phyloP scores from a whole-genome alignment of 2,329 filamentous ascomycete genomes.

The Coniochaeta prunicola region DNA sequence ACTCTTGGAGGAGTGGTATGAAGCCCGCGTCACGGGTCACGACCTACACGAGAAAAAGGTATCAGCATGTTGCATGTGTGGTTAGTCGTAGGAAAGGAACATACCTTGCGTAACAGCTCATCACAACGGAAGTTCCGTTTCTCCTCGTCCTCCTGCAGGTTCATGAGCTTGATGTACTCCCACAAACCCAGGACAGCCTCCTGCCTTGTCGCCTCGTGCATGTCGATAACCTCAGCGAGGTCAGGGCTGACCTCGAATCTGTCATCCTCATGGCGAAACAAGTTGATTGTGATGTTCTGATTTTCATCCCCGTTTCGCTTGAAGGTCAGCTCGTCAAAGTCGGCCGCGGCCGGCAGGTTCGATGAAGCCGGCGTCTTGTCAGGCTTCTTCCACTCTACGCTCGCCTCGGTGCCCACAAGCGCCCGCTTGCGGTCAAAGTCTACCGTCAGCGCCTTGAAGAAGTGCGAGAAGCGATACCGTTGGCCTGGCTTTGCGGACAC shows the following conservation, averaged over 20 bases:
- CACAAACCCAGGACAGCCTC: conserved; percentile 88
- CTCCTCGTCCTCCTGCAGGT: conserved; percentile 89
- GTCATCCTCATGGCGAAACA: conserved; percentile 78
- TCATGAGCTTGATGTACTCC: conserved; percentile 86
- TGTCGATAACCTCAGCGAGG: conserved; percentile 78
- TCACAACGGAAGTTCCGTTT: conserved; percentile 90
- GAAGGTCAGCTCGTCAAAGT: conserved; percentile 89
- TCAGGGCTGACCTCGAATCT: conserved; percentile 72
- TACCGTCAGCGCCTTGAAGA: conserved; percentile 73
- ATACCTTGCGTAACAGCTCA: conserved; percentile 67
- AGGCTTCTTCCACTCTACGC: conserved; percentile 84
- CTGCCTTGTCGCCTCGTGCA: conserved; percentile 76
- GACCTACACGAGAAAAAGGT: no score
- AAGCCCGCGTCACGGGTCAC: conserved; percentile 69
- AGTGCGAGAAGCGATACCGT: conserved; percentile 58
- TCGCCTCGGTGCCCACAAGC: conserved; percentile 46
- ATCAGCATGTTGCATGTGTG: conserved; percentile 14
- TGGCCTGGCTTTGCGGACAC: conserved; percentile 34
- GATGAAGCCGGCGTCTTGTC: conserved; percentile 44
- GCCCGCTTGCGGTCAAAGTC: conserved; percentile 60
- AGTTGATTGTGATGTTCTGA: conserved; percentile 80
- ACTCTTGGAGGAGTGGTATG: conserved; percentile 79
- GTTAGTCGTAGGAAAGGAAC: conserved; percentile 16
- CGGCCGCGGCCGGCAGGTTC: conserved; percentile 56
- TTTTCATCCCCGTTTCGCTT: conserved; percentile 91